A percentile compares a stretch with the other conserved stretches of the same genome.
Evolutionary conservation across 2,329 filamentous ascomycete species (phyloP).

Genomic region (Blastomyces parvus): DNA sequence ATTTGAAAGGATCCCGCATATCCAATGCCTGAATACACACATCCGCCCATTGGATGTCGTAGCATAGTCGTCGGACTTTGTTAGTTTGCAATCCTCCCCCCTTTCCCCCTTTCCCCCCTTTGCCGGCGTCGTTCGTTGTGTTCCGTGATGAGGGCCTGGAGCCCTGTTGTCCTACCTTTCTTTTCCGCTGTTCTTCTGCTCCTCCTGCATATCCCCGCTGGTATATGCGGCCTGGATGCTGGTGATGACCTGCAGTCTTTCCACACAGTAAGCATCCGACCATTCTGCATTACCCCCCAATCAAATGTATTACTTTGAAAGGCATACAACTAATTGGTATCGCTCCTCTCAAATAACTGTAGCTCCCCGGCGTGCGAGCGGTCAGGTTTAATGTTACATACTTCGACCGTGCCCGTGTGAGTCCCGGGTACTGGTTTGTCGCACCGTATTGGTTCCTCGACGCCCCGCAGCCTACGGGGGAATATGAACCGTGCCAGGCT

Average conservation of each 20-base stretch:
- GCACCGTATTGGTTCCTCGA: conserved; percentile 34
- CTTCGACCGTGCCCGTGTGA: conserved; percentile 21
- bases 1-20: no score
- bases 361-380: conserved; percentile 1
- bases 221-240: not conserved
- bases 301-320: not conserved
- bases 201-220: not conserved
- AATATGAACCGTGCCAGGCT: conserved; percentile 34
- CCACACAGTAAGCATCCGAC: not conserved
- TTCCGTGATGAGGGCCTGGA: not conserved
- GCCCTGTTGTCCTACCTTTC: not conserved
- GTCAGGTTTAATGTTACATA: conserved; percentile 23
- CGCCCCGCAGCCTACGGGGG: conserved; percentile 20
- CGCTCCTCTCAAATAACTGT: not conserved
- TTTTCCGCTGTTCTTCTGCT: not conserved
- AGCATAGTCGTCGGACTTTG: not conserved
- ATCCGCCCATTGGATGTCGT: no score
- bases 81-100: not conserved
- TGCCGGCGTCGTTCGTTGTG: not conserved
- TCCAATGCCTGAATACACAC: no score
- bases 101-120: not conserved
- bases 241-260: not conserved
- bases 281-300: not conserved
- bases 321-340: no score
- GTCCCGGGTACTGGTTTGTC: conserved; percentile 42